Evolutionary conservation across 1,284 basidiomycete species (phyloP).

Genomic region (Mycena citricolor): DNA sequence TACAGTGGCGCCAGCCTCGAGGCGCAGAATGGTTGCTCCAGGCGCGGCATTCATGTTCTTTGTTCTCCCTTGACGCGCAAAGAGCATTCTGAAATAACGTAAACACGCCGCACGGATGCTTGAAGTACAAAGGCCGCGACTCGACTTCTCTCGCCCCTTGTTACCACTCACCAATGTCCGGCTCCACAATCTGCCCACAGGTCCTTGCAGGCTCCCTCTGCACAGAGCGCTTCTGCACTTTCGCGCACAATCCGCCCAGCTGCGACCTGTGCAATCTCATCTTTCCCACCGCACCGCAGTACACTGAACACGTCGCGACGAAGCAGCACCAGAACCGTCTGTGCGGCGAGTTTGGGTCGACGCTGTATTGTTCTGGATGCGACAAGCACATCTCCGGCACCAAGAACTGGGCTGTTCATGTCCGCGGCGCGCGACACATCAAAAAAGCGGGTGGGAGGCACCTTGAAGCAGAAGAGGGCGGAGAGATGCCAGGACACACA

Average conservation of each 20-base stretch:
- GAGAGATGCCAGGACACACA: constrained; percentile 27
- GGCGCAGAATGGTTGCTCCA: too few species aligned
- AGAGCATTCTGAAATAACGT: too few species aligned
- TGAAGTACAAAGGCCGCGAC: too few species aligned
- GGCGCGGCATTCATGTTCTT: too few species aligned
- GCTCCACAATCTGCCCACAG: constrained; percentile 33
- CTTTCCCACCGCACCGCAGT: constrained; percentile 26
- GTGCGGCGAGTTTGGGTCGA: constrained; percentile 22
- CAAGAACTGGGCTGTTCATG: constrained; percentile 32
- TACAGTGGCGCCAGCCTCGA: too few species aligned
- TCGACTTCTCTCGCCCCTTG: too few species aligned
- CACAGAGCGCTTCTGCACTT: constrained; percentile 29
- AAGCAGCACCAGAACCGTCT: constrained; percentile 29
- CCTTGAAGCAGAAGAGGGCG: constrained; percentile 33
- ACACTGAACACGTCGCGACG: constrained; percentile 30
- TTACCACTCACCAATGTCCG: too few species aligned
- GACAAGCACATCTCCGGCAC: constrained; percentile 27
- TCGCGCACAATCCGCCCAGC: constrained; percentile 36
- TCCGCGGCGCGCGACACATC: constrained; percentile 29
- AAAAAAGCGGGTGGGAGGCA: constrained; percentile 24
- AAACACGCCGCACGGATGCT: too few species aligned
- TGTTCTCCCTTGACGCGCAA: too few species aligned
- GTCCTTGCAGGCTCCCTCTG: constrained; percentile 38
- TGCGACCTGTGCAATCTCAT: constrained; percentile 41
- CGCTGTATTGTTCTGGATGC: constrained; percentile 34